Conservation (phyloP, 176 grass and related monocot species). For the Thalia dealbata region DNA sequence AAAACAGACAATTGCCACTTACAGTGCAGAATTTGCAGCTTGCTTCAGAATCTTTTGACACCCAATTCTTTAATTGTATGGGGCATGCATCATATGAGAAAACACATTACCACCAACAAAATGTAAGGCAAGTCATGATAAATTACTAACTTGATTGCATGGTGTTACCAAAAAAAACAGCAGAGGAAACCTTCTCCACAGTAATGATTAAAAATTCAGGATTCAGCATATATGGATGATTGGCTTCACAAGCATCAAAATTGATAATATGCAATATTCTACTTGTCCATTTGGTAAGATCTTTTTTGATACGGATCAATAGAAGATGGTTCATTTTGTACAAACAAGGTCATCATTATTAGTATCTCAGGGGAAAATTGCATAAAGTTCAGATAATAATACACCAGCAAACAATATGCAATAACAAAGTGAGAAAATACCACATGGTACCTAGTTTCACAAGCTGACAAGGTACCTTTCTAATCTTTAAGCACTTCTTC, state of each 20-base stretch:
- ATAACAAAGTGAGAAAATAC: neutral
- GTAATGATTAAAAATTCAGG: neutral
- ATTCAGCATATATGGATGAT: neutral
- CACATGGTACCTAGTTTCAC: neutral
- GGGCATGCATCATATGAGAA: conserved; percentile 31
- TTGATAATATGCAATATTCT: too few species aligned
- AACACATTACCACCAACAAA: conserved; percentile 6
- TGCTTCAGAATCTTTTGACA: conserved; percentile 25
- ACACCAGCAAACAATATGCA: too few species aligned
- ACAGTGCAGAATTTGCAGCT: conserved; percentile 81
- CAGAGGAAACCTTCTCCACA: neutral
- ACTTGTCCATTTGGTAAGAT: too few species aligned
- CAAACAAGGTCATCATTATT: too few species aligned
- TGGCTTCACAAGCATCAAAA: too few species aligned
- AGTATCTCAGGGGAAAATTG: too few species aligned
- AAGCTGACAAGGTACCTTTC: conserved; percentile 16
- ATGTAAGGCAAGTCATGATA: neutral
- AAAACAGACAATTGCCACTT: conserved; percentile 36
- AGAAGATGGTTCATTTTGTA: too few species aligned
- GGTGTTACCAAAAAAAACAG: neutral
- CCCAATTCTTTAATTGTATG: conserved; percentile 28
- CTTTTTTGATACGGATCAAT: too few species aligned
- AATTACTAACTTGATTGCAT: neutral
- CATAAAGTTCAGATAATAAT: too few species aligned
- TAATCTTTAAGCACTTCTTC: conserved; percentile 22